A percentile compares a stretch with the other conserved stretches of the same genome.
phyloP scores from a whole-genome alignment of 1,284 basidiomycete genomes.

The Inonotus hispidus region DNA sequence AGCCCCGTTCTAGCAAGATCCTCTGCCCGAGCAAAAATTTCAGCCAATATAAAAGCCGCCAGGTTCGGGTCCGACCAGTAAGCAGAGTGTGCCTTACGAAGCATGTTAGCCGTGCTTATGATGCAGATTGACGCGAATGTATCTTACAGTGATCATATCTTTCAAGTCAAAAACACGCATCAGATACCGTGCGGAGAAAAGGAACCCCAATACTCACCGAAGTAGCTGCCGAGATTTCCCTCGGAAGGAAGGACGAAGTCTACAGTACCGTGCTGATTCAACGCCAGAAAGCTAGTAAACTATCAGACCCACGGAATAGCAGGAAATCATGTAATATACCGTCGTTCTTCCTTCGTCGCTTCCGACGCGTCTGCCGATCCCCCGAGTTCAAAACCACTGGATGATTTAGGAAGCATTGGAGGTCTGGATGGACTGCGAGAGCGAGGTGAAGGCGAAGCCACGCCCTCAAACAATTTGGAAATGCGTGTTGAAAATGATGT shows the following conservation, averaged over 20 bases:
- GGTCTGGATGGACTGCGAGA: conserved; percentile 20
- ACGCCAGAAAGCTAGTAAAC: conserved; percentile 24
- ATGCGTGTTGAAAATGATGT: conserved; percentile 26
- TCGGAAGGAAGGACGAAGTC: conserved; percentile 28
- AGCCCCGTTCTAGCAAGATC: conserved; percentile 27
- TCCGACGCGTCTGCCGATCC: conserved; percentile 19
- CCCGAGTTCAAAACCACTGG: conserved; percentile 22
- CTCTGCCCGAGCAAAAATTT: conserved; percentile 27
- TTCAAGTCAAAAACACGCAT: conserved; percentile 3
- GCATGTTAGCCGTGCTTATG: not conserved
- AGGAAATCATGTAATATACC: conserved; percentile 19
- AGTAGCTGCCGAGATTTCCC: conserved; percentile 27
- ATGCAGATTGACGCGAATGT: not conserved
- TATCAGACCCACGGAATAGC: too few relatives aligned
- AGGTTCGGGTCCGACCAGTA: conserved; percentile 28
- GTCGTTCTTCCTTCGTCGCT: conserved; percentile 26
- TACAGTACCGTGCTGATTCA: conserved; percentile 29
- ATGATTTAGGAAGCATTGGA: conserved; percentile 8
- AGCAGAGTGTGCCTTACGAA: conserved; percentile 25
- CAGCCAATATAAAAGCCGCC: conserved; percentile 27
- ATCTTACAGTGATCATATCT: conserved; percentile 28
- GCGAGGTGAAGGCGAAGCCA: conserved; percentile 13
- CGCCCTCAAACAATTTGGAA: conserved; percentile 24
- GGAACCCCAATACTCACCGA: conserved; percentile 19
- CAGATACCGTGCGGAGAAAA: not conserved